Percentiles rank a stretch among this genome's conserved stretches.
These are phyloP conservation scores for Colletotrichum tanaceti DNA, from an alignment of 2,329 filamentous ascomycete species.

Conservation along the genomic window DNA sequence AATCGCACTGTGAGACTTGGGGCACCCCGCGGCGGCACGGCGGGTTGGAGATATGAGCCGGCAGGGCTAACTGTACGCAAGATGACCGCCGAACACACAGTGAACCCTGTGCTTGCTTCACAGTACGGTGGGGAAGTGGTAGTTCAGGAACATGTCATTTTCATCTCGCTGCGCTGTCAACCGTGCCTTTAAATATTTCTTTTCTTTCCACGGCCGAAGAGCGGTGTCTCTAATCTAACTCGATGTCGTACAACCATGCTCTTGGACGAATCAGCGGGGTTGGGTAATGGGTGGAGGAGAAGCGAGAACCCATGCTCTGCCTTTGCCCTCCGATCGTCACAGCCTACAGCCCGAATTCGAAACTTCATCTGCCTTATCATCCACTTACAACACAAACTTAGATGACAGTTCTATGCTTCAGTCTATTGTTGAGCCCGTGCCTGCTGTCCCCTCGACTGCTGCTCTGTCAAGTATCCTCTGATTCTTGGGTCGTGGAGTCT, in stretches of 20 bases:
- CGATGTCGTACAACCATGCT: constrained; percentile 9
- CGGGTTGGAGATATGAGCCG: constrained; percentile 10
- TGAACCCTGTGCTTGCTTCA: neutral
- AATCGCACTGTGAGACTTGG: constrained; percentile 33
- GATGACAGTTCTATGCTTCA: constrained; percentile 20
- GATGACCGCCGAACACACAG: neutral
- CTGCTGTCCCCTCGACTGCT: neutral
- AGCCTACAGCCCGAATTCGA: neutral
- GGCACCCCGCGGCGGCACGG: neutral
- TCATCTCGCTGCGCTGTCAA: neutral
- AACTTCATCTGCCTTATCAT: constrained; percentile 4
- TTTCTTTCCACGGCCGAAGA: neutral
- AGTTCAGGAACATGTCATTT: neutral
- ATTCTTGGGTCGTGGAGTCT: neutral
- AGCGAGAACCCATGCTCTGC: neutral
- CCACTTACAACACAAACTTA: constrained; percentile 1
- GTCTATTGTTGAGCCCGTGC: constrained; percentile 13
- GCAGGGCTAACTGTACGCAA: neutral
- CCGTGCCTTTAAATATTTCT: neutral
- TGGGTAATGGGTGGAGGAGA: neutral
- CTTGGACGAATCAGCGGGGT: neutral
- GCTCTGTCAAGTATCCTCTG: neutral
- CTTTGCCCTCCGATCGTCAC: neutral
- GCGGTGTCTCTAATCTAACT: neutral
- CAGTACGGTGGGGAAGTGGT: too few species aligned